Base-by-base conservation (phyloP, 192 early-diverging fungal genomes). In the Jimgerdemannia lactiflua region DNA sequence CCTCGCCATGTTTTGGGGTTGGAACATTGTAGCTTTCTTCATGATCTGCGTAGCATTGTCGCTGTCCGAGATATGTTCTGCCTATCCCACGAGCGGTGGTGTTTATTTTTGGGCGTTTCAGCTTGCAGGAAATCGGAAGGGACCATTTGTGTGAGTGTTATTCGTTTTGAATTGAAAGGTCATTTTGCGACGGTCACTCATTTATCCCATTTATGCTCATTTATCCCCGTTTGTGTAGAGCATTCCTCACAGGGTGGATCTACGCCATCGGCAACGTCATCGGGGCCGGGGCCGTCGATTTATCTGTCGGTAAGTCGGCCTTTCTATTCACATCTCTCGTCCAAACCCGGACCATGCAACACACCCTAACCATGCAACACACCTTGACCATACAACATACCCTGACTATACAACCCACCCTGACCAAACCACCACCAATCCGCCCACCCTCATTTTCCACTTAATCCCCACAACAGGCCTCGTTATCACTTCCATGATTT, bases 21-120 rank as follows among this genome's bases (percentile, higher is more conserved):
- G 79, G 79, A 80, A 80, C 64, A 41, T 80, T 43, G 79, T 80
- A 2, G 74, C 79, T 14, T 43, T 70, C 4, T 80, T 77, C 64
- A 77, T 80, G 79, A 19, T 80, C 9, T 80, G 79, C 71, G 54
- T 80, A 63, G 72, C 79, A 8, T 66, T 80, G 54, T 80, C 79
- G 6, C 71, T 87, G 84, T 83, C 86, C 10, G 86, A 87, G 71
- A 80, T 87, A 14, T 78, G 79, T n/a, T 83, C 77, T 11, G 71
- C 74, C n/a, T 77, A 77, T 71, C 82, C 80, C 29, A 71, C 74
- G 19, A 59, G 20, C 71, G 81, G 77, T 41, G 72, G 70, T 78
- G 77, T 83, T 69, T 78, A 71, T 59, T 76, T 63, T 63, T 84
- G 77, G 75, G 49, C 49, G 49, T 59, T 59, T 14, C 49, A 59